Conservation (phyloP, 805 yeast species). For the Yueomyces sp. region DNA sequence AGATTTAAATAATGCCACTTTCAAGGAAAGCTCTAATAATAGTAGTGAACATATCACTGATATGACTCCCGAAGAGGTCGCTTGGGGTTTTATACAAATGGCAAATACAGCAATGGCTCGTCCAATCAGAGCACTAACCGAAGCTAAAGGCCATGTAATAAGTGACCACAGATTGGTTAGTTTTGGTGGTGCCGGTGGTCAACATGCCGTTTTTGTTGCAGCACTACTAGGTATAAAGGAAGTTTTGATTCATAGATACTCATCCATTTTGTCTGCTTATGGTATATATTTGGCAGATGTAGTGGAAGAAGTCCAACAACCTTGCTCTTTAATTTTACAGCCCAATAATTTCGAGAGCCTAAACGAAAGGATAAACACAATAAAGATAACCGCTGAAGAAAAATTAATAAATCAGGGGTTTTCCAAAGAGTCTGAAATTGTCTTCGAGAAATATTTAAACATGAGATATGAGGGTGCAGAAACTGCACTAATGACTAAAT, state of each 20-base stretch:
- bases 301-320: slow-evolving; percentile 67
- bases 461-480: slow-evolving; percentile 85
- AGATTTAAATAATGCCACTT: slow-evolving; percentile 14
- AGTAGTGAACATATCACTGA: slow-evolving; percentile 3
- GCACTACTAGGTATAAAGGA: slow-evolving; percentile 51
- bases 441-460: slow-evolving; percentile 54
- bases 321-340: slow-evolving; percentile 37
- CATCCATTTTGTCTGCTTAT: slow-evolving; percentile 75
- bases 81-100: slow-evolving; percentile 67
- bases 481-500: slow-evolving; percentile 61
- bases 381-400: slow-evolving; percentile 30
- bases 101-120: slow-evolving; percentile 88
- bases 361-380: slow-evolving; percentile 30
- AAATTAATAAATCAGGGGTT: slow-evolving; percentile 44
- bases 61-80: slow-evolving; percentile 54
- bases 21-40: no score
- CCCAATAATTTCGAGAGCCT: slow-evolving; percentile 23
- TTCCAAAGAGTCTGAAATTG: slow-evolving; percentile 26
- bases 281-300: slow-evolving; percentile 84
- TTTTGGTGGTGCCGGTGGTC: slow-evolving; percentile 94
- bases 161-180: slow-evolving; percentile 61
- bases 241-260: slow-evolving; percentile 65
- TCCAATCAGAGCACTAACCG: slow-evolving; percentile 75
- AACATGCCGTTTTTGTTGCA: slow-evolving; percentile 73
- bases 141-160: slow-evolving; percentile 64